Base-by-base conservation (phyloP, 148 eudicot genomes). In the Beta vulgaris region DNA sequence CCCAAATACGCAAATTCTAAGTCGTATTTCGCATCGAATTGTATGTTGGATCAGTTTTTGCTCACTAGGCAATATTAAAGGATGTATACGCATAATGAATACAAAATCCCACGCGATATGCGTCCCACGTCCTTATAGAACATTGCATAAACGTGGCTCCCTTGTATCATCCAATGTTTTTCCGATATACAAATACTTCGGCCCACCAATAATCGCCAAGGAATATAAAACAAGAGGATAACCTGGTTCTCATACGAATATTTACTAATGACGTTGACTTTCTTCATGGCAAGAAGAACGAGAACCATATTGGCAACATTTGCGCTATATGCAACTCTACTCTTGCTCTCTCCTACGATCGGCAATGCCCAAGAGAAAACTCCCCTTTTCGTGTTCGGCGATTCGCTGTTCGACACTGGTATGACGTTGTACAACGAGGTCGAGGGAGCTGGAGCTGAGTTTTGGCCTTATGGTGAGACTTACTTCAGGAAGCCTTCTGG, bases 321-420 rank as follows among this genome's bases (percentile, higher is more conserved):
- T 31, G 32, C 31, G 4, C 31, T 8, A 37, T 66, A 13, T 40
- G 21, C 31, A 23, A 11, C 69, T n/a, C 25, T 36, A 66, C 31
- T 66, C 16, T 23, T 39, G 0, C 31, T 51, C n/a, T 32, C 6
- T 53, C 26, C 42, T 23, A 10, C 26, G n/a, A 46, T 60, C 23
- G 46, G 62, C 1, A 55, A 37, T 46, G 71, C 49, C 46, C 42
- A 78, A 29, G 42, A 2, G 18, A 28, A 44, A 19, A 39, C 42
- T 10, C 79, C 80, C 1, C n/a, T 85, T 3, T 83, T 73, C 71
- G 63, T 79, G 10, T 83, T 86, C 36, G 86, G 86, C 0, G 88
- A 86, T 73, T 83, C 88, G 0, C 74, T 83, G 0, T 86, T 62
- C 25, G 88, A 86, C 67, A 26, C 74, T 0, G 88, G 86, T 2